Conservation (phyloP, 768 basidiomycete genomes). For the Boletus rubroflammeus region DNA sequence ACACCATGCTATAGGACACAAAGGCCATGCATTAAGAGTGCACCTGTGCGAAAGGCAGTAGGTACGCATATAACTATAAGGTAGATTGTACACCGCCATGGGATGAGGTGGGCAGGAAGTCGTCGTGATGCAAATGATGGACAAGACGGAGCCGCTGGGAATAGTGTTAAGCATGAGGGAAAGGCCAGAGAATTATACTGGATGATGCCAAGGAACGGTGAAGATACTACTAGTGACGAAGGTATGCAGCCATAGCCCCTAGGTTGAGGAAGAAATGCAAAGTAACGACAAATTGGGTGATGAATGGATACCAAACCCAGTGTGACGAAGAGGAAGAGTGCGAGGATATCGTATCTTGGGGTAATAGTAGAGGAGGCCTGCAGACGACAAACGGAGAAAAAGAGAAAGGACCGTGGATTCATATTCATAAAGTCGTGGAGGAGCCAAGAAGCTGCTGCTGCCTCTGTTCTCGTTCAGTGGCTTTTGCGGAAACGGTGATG, state of each 20-base stretch:
- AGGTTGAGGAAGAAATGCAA: constrained; percentile 18
- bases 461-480: constrained; percentile 57
- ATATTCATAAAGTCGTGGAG: constrained; percentile 29
- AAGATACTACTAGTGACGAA: constrained; percentile 30
- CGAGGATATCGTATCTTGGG: constrained; percentile 28
- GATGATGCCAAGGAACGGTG: constrained; percentile 26
- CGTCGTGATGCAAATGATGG: constrained; percentile 29
- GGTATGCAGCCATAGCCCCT: constrained; percentile 25
- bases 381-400: constrained; percentile 10
- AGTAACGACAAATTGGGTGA: constrained; percentile 20
- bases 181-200: constrained; percentile 25
- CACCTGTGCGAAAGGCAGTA: constrained; percentile 31
- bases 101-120: constrained; percentile 21
- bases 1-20: constrained; percentile 22
- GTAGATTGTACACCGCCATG: constrained; percentile 34
- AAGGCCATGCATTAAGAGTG: constrained; percentile 25
- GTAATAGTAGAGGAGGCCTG: constrained; percentile 24
- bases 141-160: constrained; percentile 16
- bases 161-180: constrained; percentile 27
- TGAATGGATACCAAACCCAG: constrained; percentile 23
- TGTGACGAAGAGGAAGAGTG: constrained; percentile 18
- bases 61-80: constrained; percentile 34
- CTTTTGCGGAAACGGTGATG: constrained; percentile 80
- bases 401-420: constrained; percentile 11
- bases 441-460: constrained; percentile 24